Evolutionary conservation across 129 eudicot species (phyloP).

Genomic region (Mikania micrantha): DNA sequence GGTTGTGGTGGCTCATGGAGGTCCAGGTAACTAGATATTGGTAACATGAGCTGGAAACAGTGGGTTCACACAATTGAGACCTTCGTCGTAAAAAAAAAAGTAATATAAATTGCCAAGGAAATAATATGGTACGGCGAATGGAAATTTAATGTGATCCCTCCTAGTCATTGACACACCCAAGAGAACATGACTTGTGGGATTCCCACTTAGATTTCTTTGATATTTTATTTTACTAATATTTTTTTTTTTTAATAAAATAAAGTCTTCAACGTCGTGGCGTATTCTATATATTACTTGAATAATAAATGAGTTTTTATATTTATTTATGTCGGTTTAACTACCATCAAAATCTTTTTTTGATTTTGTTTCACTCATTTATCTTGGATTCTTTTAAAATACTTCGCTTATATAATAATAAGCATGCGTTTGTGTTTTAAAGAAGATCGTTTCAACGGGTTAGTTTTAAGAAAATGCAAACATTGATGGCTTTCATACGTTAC

Average conservation of each 20-base stretch:
- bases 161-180: not conserved
- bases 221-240: slow-evolving; percentile 1
- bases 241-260: not conserved
- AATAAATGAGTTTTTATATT: not conserved
- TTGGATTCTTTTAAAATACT: not conserved
- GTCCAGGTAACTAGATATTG: too few species aligned
- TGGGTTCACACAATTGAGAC: too few species aligned
- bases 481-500: too few species aligned
- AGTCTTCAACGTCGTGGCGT: slow-evolving; percentile 9
- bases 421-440: too few species aligned
- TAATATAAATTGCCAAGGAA: too few species aligned
- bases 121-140: not conserved
- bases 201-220: slow-evolving; percentile 19
- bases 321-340: not conserved
- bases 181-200: slow-evolving; percentile 13
- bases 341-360: slow-evolving; percentile 16
- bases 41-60: too few species aligned
- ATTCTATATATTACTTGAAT: slow-evolving; percentile 11
- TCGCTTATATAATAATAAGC: not conserved
- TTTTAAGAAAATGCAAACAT: too few species aligned
- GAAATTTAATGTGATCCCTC: slow-evolving; percentile 4
- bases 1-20: too few species aligned
- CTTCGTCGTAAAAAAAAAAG: too few species aligned
- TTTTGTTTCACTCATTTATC: slow-evolving; percentile 5
- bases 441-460: too few species aligned